phyloP scores from a whole-genome alignment of 495 filamentous ascomycete species.

The Barbatosphaeria neglecta region DNA sequence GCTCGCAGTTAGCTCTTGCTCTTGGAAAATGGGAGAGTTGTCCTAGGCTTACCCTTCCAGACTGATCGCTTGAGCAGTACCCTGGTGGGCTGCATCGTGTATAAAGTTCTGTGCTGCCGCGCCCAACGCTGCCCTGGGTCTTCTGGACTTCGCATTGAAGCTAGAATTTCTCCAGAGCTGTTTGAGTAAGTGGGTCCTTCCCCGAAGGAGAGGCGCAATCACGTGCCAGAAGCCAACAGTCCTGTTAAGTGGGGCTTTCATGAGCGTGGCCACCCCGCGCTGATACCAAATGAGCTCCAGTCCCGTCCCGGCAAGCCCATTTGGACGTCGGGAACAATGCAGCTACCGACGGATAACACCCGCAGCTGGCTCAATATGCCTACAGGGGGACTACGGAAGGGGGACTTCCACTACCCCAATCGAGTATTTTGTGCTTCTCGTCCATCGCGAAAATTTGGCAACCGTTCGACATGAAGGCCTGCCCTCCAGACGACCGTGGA shows the following conservation, averaged over 20 bases:
- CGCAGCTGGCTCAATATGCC: background rate
- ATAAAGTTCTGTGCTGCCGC: background rate
- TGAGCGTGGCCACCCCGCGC: no score
- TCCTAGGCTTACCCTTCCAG: constrained; percentile 39
- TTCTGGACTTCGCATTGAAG: no score
- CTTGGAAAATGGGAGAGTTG: background rate
- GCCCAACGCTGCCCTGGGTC: background rate
- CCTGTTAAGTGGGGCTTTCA: no score
- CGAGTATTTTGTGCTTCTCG: background rate
- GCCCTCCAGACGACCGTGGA: no score
- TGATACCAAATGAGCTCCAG: no score
- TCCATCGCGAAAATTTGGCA: background rate
- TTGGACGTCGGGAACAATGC: background rate
- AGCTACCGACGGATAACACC: no score
- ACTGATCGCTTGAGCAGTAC: constrained; percentile 42
- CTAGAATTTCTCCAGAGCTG: no score
- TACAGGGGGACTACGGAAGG: background rate
- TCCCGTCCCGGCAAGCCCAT: background rate
- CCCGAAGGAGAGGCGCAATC: no score
- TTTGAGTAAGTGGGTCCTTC: no score
- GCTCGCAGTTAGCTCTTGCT: constrained; percentile 5
- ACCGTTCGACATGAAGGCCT: no score
- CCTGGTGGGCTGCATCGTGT: constrained; percentile 42
- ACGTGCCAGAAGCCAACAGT: no score
- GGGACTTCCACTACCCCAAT: background rate